Evolutionary conservation across 2,329 filamentous ascomycete species (phyloP), one percentile per base, ranked within the genome.

Genomic region (Lasiodiplodia theobromae): DNA sequence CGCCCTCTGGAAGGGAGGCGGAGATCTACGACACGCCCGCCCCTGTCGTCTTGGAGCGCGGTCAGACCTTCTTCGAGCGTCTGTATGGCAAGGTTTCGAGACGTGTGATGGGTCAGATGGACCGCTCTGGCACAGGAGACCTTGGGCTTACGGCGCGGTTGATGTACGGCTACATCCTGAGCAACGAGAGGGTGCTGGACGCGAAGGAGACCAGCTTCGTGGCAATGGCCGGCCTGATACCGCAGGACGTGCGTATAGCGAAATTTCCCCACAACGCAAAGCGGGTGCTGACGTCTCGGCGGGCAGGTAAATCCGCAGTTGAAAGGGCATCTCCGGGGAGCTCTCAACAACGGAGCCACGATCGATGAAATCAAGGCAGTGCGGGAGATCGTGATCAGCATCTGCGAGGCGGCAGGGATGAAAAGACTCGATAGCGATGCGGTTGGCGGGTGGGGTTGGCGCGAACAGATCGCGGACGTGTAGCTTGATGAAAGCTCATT

Each of bases 281-380:
- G 14, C 5, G 12, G n/a, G 23, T 18, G 18, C 64, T 67, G 21
- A 67, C 44, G 21, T 47, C 44, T 47, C 11, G 34, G 18, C 64
- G 68, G 23, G 14, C 14, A 84, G 83, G 81, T 86, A 21, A 86
- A 86, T 69, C 82, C 84, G 6, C 85, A 86, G 71, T 74, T 86
- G 57, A 86, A 86, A 70, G 85, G 85, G 4, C 85, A 87, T 76
- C 77, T 86, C 18, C 81, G 79, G 71, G 85, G 84, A 3, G 83
- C 84, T 1, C 71, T 86, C 31, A 86, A 86, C 70, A 82, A 82
- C 65, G 85, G 85, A 3, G 84, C 84, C 40, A 82, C 81, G 1
- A 76, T 81, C 28, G 83, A 83, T 38, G 80, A 86, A 73, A 84
- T 86, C 12, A 78, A 77, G 70, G 84, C 84, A 3, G 83, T 86